Evolutionary conservation across 2,329 filamentous ascomycete species (phyloP), one percentile per base, ranked within the genome.

Genomic region (Ploettnerulaceae sp.): DNA sequence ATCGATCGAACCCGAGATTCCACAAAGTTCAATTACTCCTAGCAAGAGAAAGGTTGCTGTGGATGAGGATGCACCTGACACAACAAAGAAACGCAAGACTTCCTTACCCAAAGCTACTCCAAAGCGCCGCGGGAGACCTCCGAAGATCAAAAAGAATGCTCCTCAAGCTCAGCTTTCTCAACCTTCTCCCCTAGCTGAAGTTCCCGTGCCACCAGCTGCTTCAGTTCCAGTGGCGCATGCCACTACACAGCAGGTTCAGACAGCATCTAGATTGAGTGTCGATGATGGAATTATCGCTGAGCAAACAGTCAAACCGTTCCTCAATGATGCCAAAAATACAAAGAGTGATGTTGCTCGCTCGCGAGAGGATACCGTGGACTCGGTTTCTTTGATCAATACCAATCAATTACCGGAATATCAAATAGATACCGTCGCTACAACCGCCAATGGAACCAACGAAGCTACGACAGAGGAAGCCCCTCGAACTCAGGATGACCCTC

Each of bases 71-170:
- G 18, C 36, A 12, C 2, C 15, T 38, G 15, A 28, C 7, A 9
- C 4, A 28, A 28, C 36, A 38, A 18, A 38, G 24, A 22, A 38
- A 21, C 17, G 2, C 12, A 20, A 31, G 7, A 18, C 31, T n/a
- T 15, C 42, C 1, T 7, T 18, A 24, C 20, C 8, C 7, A 18
- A 37, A 11, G 22, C 32, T 21, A 12, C 35, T 22, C 33, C 34
- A 11, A 45, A 39, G 26, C 26, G 25, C 22, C 32, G 34, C 32
- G 43, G 43, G 8, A 34, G 43, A 7, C 43, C 43, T 7, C 43
- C 43, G 7, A 39, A 28, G 21, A 3, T 4, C 12, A 39, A 14
- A 17, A 8, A 9, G 3, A 15, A 32, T 32, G 29, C 12, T n/a
- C 6, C 29, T 32, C 20, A 11, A 25, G 14, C 17, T 7, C 14